Evolutionary conservation across 2,329 filamentous ascomycete species (phyloP), one percentile per base, ranked within the genome.

Genomic region (Intubia oerlemansii): DNA sequence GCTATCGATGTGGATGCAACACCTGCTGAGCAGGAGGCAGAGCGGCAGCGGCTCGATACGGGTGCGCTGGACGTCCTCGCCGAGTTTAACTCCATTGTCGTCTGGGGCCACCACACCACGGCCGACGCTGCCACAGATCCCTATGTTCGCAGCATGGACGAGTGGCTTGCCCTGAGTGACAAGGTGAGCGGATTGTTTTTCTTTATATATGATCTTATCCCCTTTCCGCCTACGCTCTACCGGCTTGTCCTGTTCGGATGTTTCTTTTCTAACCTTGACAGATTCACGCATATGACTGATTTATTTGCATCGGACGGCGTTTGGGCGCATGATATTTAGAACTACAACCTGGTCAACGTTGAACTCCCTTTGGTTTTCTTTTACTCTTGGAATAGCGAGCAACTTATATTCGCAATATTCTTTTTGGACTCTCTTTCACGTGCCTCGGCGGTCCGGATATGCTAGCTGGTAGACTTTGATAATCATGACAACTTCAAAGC

Each of bases 71-170:
- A 76, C 28, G 55, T 66, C 24, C 56, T 70, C 13, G 70, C 68
- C 2, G 58, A 58, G 11, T 93, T 93, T 44, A 67, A 81, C 6
- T 59, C 76, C 31, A 47, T 92, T 28, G 52, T 80, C 4, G 60
- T 92, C n/a, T 95, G 84, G 84, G 72, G 66, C 0, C 82, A 92
- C 46, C 82, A 88, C 39, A 49, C 53, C 1, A 41, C 66, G 28
- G 69, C 69, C 5, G 68, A 74, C 34, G 57, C 58, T 1, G 56
- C 57, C 17, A 52, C 52, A 5, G 80, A 92, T 49, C 56, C 63
- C 2, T 88, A 81, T 45, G 56, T 79, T 5, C 73, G 75, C 44
- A 69, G 74, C 0, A 53, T 91, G 24, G 63, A 73, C 38, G 82
- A 92, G 48, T 92, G 82, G 81, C 56, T 90, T 32, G 56, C 57